A percentile compares a stretch with the other conserved stretches of the same genome.
These are phyloP conservation scores for Botrytis medusae DNA, from an alignment of 2,329 filamentous ascomycete genomes.

Conservation along the genomic window DNA sequence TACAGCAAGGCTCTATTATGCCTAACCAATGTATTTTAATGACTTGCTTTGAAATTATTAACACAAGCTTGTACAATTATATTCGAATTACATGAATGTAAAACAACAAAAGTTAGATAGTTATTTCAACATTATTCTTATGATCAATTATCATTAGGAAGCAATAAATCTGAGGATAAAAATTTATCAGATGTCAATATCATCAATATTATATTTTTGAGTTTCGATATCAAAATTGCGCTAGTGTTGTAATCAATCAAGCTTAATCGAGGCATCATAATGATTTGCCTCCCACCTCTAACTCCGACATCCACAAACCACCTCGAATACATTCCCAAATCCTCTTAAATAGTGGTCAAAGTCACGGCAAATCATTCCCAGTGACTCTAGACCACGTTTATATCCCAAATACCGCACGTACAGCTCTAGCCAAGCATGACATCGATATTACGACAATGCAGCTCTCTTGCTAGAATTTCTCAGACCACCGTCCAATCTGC, in stretches of 20 bases:
- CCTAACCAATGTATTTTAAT: conserved; percentile 14
- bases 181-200: neutral
- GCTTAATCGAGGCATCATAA: conserved; percentile 21
- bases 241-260: conserved; percentile 20
- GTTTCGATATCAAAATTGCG: conserved; percentile 15
- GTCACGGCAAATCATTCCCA: conserved; percentile 27
- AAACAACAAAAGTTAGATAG: neutral
- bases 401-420: neutral
- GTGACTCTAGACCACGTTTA: conserved; percentile 27
- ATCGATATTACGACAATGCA: conserved; percentile 64
- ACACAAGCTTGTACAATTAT: neutral
- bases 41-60: neutral
- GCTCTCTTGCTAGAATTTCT: conserved; percentile 63
- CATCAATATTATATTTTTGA: neutral
- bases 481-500: conserved; percentile 55
- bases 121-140: neutral
- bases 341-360: conserved; percentile 31
- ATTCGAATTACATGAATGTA: neutral
- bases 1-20: conserved; percentile 2
- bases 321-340: conserved; percentile 1
- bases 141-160: neutral
- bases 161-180: neutral
- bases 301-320: conserved; percentile 16
- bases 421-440: conserved; percentile 55
- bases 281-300: conserved; percentile 22